Conservation (phyloP, 192 early-diverging fungal genomes). For the Chytriomyces sp. region DNA sequence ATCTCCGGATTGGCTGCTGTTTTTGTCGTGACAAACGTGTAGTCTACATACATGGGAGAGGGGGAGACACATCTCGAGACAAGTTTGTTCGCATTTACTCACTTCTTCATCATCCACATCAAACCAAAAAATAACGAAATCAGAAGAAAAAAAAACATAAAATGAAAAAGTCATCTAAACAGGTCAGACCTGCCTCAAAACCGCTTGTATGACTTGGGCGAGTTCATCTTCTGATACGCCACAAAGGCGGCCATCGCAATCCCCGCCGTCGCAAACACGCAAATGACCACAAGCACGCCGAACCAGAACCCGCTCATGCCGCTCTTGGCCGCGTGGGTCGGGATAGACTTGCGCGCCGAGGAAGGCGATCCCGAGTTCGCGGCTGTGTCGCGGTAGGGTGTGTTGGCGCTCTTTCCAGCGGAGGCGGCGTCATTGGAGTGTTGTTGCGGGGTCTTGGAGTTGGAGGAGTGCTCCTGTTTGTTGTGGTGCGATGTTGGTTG, state of each 20-base stretch:
- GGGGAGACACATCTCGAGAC: too few species aligned
- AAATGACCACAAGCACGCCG: slow-evolving; percentile 25
- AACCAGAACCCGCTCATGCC: neutral
- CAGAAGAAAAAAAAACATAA: neutral
- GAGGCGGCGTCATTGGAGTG: neutral
- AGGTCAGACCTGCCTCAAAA: slow-evolving; percentile 37
- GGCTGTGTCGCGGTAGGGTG: neutral
- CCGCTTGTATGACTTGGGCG: slow-evolving; percentile 49
- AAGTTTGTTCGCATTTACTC: too few species aligned
- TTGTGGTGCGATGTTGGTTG: neutral
- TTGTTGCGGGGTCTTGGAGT: neutral
- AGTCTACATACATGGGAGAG: too few species aligned
- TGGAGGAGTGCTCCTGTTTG: neutral
- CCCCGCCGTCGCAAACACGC: slow-evolving; percentile 35
- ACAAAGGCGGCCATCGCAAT: slow-evolving; percentile 39
- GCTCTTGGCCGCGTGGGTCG: slow-evolving; percentile 1
- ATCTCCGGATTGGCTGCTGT: too few species aligned
- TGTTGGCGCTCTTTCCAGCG: neutral
- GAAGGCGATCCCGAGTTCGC: neutral
- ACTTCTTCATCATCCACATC: neutral
- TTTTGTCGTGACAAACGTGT: too few species aligned
- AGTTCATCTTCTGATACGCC: slow-evolving; percentile 35
- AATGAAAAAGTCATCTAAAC: neutral
- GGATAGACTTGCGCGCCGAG: neutral
- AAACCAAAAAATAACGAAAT: neutral